Percentiles rank a stretch among this genome's conserved stretches.
These are phyloP conservation scores for Fusarium nisikadoi DNA, from an alignment of 2,329 filamentous ascomycete genomes.

Conservation along the genomic window DNA sequence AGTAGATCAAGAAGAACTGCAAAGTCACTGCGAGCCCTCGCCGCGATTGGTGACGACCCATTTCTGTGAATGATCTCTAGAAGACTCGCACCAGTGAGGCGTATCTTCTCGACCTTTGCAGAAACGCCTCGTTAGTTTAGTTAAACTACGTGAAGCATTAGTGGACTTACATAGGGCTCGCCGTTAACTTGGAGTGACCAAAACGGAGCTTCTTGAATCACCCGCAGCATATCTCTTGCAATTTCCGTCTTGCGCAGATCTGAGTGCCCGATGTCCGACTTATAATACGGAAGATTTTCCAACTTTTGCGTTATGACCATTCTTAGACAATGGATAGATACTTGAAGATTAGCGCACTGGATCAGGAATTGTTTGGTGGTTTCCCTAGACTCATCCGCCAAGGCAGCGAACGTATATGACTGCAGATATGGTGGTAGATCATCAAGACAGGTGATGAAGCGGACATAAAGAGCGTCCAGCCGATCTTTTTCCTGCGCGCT, in stretches of 20 bases:
- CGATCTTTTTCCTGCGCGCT: conserved; percentile 45
- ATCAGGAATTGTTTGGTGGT: conserved; percentile 50
- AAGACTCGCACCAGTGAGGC: conserved; percentile 52
- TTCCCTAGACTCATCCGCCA: conserved; percentile 19
- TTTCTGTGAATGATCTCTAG: conserved; percentile 54
- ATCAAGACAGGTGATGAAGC: conserved; percentile 55
- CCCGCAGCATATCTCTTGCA: conserved; percentile 54
- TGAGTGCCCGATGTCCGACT: conserved; percentile 45
- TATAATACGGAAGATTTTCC: conserved; percentile 49
- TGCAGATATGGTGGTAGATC: conserved; percentile 52
- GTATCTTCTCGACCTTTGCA: conserved; percentile 53
- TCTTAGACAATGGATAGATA: conserved; percentile 54
- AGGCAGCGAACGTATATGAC: conserved; percentile 40
- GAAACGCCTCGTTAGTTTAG: neutral
- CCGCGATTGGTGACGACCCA: conserved; percentile 50
- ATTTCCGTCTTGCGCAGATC: conserved; percentile 55
- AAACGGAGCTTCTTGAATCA: conserved; percentile 55
- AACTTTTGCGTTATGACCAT: conserved; percentile 54
- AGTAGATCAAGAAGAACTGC: conserved; percentile 54
- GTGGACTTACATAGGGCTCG: conserved; percentile 50
- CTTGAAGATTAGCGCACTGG: conserved; percentile 55
- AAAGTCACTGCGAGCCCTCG: conserved; percentile 53
- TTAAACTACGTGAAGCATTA: accelerated
- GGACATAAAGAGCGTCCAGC: conserved; percentile 51
- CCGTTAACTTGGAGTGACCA: conserved; percentile 55